A percentile compares a stretch with the other conserved stretches of the same genome.
Evolutionary conservation across 2,329 filamentous ascomycete genomes (phyloP).

Genomic region (Didymella pinodella): DNA sequence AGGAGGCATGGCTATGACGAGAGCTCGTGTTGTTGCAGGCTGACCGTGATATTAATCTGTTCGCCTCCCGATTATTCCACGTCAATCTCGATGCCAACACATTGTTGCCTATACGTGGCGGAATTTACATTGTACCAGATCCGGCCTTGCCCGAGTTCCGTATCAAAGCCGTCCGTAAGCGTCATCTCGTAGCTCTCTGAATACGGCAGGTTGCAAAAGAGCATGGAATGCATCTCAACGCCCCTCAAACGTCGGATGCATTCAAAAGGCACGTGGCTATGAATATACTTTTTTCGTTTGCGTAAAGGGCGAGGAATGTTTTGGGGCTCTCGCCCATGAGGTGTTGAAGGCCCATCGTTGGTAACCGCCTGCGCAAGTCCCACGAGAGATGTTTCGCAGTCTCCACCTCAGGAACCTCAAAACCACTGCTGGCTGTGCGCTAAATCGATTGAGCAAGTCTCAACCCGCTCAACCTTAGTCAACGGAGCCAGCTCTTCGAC

Average conservation of each 20-base stretch:
- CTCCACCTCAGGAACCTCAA: neutral
- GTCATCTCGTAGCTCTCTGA: neutral
- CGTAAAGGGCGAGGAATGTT: neutral
- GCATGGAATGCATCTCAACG: conserved; percentile 11
- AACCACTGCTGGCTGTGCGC: neutral
- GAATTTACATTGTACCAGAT: conserved; percentile 4
- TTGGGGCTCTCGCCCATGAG: neutral
- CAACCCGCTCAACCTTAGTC: neutral
- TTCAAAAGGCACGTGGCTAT: neutral
- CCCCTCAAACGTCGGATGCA: neutral
- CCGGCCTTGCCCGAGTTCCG: conserved; percentile 3
- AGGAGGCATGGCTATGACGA: conserved; percentile 1
- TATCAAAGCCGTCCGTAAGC: conserved; percentile 2
- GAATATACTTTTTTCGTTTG: neutral
- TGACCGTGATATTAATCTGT: neutral
- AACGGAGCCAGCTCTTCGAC: neutral
- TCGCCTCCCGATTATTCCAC: conserved; percentile 1
- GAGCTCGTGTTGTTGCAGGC: neutral
- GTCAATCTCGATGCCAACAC: neutral
- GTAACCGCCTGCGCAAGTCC: neutral
- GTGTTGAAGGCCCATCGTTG: neutral
- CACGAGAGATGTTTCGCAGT: neutral
- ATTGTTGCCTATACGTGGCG: conserved; percentile 16
- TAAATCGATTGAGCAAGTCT: neutral
- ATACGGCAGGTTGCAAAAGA: conserved; percentile 15